Evolutionary conservation across 2,329 filamentous ascomycete genomes (phyloP), one percentile per base, ranked within the genome.

Genomic region (Sphaceloma murrayae): DNA sequence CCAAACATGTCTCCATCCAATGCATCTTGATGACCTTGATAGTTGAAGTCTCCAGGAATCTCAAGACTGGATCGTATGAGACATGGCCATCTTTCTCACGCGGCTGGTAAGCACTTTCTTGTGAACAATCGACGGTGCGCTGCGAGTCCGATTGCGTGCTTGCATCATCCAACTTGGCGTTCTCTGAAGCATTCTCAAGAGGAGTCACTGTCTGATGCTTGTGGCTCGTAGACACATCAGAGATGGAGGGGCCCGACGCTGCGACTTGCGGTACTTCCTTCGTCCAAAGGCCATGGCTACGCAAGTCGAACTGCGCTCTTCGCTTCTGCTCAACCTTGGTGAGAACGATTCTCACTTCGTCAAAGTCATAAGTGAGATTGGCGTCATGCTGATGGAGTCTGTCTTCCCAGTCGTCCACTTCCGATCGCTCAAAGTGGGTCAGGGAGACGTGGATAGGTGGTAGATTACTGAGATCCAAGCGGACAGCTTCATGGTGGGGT

Each of bases 291-390:
- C 77, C 79, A 34, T 76, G 72, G 5, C 75, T 72, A 43, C 85
- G 73, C 49, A 96, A 66, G 62, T 96, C 89, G 53, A 93, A 79
- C 34, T 75, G 69, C 1, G 85, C 85, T 13, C 89, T 74, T 54
- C 77, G 73, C 51, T 75, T 79, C 45, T 76, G 80, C 1, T 70
- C 70, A 24, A 94, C 72, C 52, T 79, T 85, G 2, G 83, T 86
- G 21, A 96, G 59, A 2, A 94, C 69, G 2, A 95, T 61, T 3
- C 74, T 69, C 1, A 86, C 86, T 60, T 89, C 82, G 10, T 69
- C 67, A 43, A 82, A 67, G 58, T 89, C 75, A 47, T 81, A 80
- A 0, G 85, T 88, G 43, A 91, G 58, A 0, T 70, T 72, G 4
- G 74, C 77, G 43, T 65, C 64, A 43, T 64, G 60, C 5, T 61